Conservation (phyloP, 768 basidiomycete genomes). For the Tricholoma matsutake region DNA sequence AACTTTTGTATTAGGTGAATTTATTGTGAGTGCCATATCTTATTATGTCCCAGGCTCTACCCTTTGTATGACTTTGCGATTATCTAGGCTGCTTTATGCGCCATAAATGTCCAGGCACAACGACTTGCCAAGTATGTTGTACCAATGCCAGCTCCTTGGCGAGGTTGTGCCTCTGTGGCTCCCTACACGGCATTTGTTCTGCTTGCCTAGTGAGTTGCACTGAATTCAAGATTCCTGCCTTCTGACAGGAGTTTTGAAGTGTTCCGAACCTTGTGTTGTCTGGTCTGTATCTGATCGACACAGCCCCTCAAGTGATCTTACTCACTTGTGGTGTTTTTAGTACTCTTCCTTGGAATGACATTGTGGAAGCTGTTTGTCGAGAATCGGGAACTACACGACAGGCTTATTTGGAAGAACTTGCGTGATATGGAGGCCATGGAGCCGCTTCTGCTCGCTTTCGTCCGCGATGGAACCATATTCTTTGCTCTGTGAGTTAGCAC, state of each 20-base stretch:
- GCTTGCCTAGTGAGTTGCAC: not conserved
- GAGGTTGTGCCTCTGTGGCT: not conserved
- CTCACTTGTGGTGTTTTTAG: not conserved
- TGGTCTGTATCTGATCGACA: not conserved
- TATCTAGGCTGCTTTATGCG: not conserved
- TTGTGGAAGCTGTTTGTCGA: not conserved
- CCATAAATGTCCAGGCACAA: no score
- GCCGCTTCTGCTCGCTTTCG: not conserved
- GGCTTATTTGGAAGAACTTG: not conserved
- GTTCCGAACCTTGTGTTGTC: not conserved
- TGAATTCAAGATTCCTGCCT: not conserved
- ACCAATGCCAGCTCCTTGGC: not conserved
- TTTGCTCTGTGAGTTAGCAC: not conserved
- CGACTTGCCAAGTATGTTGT: not conserved
- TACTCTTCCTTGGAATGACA: slow-evolving; percentile 1
- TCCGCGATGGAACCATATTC: not conserved
- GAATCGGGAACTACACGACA: not conserved
- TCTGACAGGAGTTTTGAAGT: not conserved
- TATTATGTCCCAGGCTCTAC: not conserved
- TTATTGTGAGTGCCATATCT: not conserved
- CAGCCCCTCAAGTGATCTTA: no score
- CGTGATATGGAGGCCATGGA: not conserved
- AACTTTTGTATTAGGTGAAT: not conserved
- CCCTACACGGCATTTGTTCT: not conserved
- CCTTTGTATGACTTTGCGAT: not conserved